phyloP scores from a whole-genome alignment of 306 rosid species.

The Medicago arabica region DNA sequence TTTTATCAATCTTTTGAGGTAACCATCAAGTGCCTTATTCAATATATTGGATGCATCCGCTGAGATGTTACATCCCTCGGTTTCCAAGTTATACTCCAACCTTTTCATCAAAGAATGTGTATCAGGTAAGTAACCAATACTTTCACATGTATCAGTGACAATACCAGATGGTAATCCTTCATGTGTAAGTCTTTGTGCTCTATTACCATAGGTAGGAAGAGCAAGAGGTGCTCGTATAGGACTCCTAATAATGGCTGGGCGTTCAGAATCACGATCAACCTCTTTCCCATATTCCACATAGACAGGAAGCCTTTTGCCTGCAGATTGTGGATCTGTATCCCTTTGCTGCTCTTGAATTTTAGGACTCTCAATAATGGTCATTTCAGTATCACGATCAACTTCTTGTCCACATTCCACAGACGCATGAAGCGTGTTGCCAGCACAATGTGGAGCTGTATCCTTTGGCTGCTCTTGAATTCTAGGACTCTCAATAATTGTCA shows the following conservation, averaged over 20 bases:
- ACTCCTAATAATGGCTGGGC: conserved; percentile 35
- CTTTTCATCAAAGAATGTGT: conserved; percentile 56
- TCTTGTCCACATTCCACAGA: conserved; percentile 65
- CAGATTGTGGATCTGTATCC: conserved; percentile 47
- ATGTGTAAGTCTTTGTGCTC: conserved; percentile 33
- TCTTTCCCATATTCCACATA: conserved; percentile 68
- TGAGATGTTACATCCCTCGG: conserved; percentile 58
- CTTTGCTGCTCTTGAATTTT: conserved; percentile 42
- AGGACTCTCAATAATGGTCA: conserved; percentile 6
- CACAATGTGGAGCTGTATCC: conserved; percentile 47
- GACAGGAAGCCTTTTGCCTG: conserved; percentile 53
- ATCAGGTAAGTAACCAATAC: conserved; percentile 58
- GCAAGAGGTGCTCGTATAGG: conserved; percentile 75
- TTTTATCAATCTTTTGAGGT: conserved; percentile 73
- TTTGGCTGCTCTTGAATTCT: conserved; percentile 41
- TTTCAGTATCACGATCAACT: conserved; percentile 61
- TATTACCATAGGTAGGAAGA: conserved; percentile 49
- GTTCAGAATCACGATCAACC: conserved; percentile 61
- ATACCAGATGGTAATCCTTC: conserved; percentile 32
- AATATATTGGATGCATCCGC: conserved; percentile 58
- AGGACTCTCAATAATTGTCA: conserved; percentile 5
- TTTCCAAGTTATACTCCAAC: conserved; percentile 58
- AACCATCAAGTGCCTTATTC: conserved; percentile 64
- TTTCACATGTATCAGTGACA: conserved; percentile 52
- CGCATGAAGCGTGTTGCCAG: conserved; percentile 53